Conservation (phyloP, 768 basidiomycete genomes). For the Mycena albidolilacea region DNA sequence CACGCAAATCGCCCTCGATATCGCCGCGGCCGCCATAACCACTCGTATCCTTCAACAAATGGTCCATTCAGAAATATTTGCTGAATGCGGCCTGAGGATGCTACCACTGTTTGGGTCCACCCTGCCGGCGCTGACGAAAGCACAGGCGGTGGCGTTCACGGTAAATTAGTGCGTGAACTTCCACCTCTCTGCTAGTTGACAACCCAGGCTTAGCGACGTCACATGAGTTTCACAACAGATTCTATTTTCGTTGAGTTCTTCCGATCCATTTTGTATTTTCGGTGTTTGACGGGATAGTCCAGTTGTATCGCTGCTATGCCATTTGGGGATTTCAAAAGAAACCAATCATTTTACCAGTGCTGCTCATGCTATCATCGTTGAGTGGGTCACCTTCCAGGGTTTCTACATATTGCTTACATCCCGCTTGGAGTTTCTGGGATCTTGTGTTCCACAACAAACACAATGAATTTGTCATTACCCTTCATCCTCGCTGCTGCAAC, state of each 20-base stretch:
- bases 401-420: neutral
- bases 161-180: neutral
- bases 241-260: neutral
- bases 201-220: too few species aligned
- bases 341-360: neutral
- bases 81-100: neutral
- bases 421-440: neutral
- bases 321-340: neutral
- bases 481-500: neutral
- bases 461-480: neutral
- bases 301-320: slow-evolving; percentile 13
- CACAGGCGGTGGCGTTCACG: neutral
- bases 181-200: neutral
- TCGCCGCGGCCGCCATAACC: neutral
- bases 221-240: neutral
- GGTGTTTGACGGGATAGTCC: neutral
- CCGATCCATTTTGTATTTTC: neutral
- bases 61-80: neutral
- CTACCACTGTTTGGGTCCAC: too few species aligned
- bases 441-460: neutral
- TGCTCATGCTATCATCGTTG: neutral
- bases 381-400: neutral
- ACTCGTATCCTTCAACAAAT: neutral
- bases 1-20: neutral
- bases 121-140: neutral